Evolutionary conservation across 257 asterid species (phyloP), one percentile per base, ranked within the genome.

Genomic region (Forsythia suspensa): DNA sequence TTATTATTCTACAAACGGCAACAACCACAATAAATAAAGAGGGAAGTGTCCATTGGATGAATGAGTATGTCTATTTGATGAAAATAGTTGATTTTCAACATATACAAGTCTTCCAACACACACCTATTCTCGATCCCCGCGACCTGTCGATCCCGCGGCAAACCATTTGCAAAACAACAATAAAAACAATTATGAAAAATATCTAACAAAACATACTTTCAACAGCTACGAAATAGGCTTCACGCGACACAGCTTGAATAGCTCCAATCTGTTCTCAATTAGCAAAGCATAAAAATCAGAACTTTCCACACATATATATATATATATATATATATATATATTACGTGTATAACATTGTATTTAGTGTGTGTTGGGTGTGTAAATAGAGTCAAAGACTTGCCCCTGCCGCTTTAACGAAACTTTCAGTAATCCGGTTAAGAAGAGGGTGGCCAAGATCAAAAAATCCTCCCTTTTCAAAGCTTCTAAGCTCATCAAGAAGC

Each of bases 361-460:
- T 24, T 63, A 21, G 70, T 63, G 70, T n/a, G 39, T 21, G 4
- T 8, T 20, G 59, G 8, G 12, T n/a, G 68, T 21, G 70, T 29
- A 63, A 63, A 29, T n/a, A 20, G 11, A 20, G 9, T 8, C 29
- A 29, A 12, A 20, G 11, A 20, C 12, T 8, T 77, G 91, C 97
- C 92, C 96, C 97, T 18, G 97, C 97, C 21, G 97, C 97, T 79
- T 89, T 93, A 79, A 92, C 90, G 51, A 94, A 94, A 84, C 90
- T 91, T 57, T 94, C 95, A 40, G 97, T 87, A 37, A 94, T 75
- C 80, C 98, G 97, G 67, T 92, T 92, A 43, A 94, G 96, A 29
- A 94, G 84, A 57, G 98, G 98, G 72, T 92, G 97, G 76, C 98
- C 98, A 13, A 94, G 85, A 87, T 94, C 97, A 57, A 91, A 86